phyloP scores from a whole-genome alignment of 2,329 filamentous ascomycete genomes.

The Epichloe amarillans region DNA sequence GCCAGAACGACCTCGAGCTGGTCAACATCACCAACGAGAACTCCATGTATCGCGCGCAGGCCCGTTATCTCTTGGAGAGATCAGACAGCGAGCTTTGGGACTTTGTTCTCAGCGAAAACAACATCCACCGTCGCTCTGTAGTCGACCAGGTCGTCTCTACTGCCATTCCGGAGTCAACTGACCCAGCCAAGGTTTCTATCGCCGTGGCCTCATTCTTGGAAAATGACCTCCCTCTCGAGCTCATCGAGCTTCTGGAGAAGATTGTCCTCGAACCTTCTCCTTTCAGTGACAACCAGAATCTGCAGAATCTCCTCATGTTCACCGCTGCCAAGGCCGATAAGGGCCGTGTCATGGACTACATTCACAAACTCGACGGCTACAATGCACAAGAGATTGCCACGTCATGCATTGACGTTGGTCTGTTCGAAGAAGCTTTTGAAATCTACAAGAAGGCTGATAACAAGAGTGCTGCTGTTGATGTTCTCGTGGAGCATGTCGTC shows the following conservation, averaged over 20 bases:
- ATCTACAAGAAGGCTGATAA: slow-evolving; percentile 97
- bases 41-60: slow-evolving; percentile 98
- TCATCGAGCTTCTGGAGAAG: slow-evolving; percentile 97
- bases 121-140: slow-evolving; percentile 83
- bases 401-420: slow-evolving; percentile 85
- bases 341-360: slow-evolving; percentile 87
- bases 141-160: slow-evolving; percentile 95
- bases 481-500: slow-evolving; percentile 90
- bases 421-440: slow-evolving; percentile 94
- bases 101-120: slow-evolving; percentile 91
- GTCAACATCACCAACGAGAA: slow-evolving; percentile 99
- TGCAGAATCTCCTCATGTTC: slow-evolving; percentile 93
- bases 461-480: slow-evolving; percentile 73
- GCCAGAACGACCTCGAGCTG: slow-evolving; percentile 91
- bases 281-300: slow-evolving; percentile 92
- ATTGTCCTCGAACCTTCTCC: slow-evolving; percentile 98
- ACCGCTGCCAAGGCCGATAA: slow-evolving; percentile 97
- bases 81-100: slow-evolving; percentile 84
- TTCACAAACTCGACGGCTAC: slow-evolving; percentile 80
- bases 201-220: slow-evolving; percentile 88
- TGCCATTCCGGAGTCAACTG: slow-evolving; percentile 81
- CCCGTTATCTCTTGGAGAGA: slow-evolving; percentile 83
- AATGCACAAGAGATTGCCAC: slow-evolving; percentile 84
- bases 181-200: slow-evolving; percentile 88
- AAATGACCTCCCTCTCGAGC: slow-evolving; percentile 79